Evolutionary conservation across 345 rosid species (phyloP), one percentile per base, ranked within the genome.

Genomic region (Salix caprea): DNA sequence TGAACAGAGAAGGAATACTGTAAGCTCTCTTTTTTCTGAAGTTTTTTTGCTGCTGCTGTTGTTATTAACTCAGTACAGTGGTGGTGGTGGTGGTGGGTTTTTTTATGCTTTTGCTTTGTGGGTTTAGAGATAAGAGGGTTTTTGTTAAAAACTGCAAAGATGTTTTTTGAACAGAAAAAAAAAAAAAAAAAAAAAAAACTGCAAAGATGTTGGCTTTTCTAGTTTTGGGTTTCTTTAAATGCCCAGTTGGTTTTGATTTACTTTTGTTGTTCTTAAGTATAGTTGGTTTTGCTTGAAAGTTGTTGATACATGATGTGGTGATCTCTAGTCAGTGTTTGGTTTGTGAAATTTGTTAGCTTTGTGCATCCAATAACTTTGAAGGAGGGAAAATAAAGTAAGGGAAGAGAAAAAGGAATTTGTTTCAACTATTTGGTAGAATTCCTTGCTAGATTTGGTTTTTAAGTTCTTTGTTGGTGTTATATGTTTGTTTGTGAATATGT

Each of bases 1-100:
- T 69, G 98, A 93, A 86, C 98, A 91, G 81, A 88, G 98, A 69
- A 87, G 98, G 80, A 90, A 86, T 78, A 86, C 94, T 73, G 94
- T 96, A 74, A 86, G 96, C 89, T 73, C 70, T 70, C 67, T 44
- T 52, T 46, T 65, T 30, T 46, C 2, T 5, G 26, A 8, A 23
- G 23, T n/a, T 34, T 44, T 46, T n/a, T 62, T 14, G 72, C 16
- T 50, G 19, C 56, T 18, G 21, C 15, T 21, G 2, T 10, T 67
- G 15, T n/a, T 39, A 15, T 8, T 67, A 21, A 40, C 44, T n/a
- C 10, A n/a, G 44, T 69, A n/a, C 44, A 14, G 36, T 34, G 0
- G 52, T 23, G 62, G 39, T 30, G 62, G 39, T 30, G 26, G 52
- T 70, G 62, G 56, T 5, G 56, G 8, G 1, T 16, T 50, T 40